These are phyloP conservation scores for Fennellomyces sp. DNA, from an alignment of 371 early-diverging fungal species.

Conservation along the genomic window DNA sequence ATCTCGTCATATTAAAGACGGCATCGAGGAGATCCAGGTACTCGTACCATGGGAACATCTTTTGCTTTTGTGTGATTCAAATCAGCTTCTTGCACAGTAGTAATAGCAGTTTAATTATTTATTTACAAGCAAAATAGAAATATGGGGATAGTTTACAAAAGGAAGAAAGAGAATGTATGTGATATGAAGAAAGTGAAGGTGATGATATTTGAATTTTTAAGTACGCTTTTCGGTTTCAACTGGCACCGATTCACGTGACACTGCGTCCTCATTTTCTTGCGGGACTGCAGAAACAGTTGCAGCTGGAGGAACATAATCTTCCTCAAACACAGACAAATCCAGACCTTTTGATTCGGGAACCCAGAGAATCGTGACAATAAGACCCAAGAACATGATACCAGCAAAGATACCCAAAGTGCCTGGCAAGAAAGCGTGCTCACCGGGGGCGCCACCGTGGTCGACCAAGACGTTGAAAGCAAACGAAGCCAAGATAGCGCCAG, in stretches of 20 bases:
- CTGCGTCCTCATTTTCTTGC: not conserved
- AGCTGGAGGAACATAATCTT: conserved; percentile 29
- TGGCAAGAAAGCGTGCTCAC: conserved; percentile 67
- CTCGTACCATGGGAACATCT: no score
- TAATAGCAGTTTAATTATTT: no score
- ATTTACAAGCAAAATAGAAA: not conserved
- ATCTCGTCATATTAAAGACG: no score
- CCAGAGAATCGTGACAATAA: conserved; percentile 51
- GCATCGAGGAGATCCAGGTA: no score
- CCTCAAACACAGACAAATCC: conserved; percentile 61
- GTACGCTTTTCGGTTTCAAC: not conserved
- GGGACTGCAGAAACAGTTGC: conserved; percentile 1
- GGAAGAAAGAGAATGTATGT: not conserved
- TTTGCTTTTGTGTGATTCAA: no score
- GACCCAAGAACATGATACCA: conserved; percentile 68
- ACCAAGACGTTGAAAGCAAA: conserved; percentile 64
- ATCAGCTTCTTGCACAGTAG: no score
- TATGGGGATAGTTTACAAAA: not conserved
- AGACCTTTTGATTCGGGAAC: conserved; percentile 61
- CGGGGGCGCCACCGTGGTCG: conserved; percentile 53
- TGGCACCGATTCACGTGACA: not conserved
- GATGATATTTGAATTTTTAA: not conserved
- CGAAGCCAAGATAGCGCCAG: conserved; percentile 72
- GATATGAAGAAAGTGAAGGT: not conserved
- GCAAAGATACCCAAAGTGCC: conserved; percentile 71